Base-by-base conservation (phyloP, 208 protist genomes). In the Trypanosoma cruzi region DNA sequence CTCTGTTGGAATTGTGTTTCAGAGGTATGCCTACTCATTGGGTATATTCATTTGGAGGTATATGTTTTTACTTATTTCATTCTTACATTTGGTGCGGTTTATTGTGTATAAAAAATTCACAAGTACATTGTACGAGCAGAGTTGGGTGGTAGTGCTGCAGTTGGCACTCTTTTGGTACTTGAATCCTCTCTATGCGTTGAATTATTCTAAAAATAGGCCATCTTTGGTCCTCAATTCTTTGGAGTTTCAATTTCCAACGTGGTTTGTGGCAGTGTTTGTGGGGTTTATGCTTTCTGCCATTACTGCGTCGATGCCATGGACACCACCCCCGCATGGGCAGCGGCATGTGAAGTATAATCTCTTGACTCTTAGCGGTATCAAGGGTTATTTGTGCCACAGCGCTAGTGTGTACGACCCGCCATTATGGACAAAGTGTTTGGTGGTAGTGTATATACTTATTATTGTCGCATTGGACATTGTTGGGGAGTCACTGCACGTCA, bases 221-320 rank as follows among this genome's bases (percentile, higher is more conserved):
- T 79, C 85, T 32, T 36, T 77, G 2, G 73, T 90, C 29, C 73
- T 97, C 44, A 70, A 84, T 0, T 97, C 95, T 54, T 36, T 95
- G 7, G 89, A 97, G 64, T 84, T 85, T 57, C 86, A 82, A 56
- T 55, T 95, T 4, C 88, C 92, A 4, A 81, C 70, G 18, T 93
- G 86, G 81, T 97, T 94, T 65, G 63, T 89, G 50, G 80, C 85
- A 34, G 64, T 97, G 40, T 42, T 73, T 5, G 58, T 92, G 16
- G 80, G 78, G 0, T 95, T 92, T 73, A 95, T 95, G 84, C 77
- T 93, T 62, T 87, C 88, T 31, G 82, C 93, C n/a, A 87, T 95
- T 60, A 93, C 85, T 6, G 83, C 89, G 24, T 90, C 92, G 6
- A 89, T 93, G 85, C 57, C 65, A 32, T 93, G 88, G 83, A 50